phyloP scores from a whole-genome alignment of 2,329 filamentous ascomycete genomes.

The Teratosphaeriaceae sp. region DNA sequence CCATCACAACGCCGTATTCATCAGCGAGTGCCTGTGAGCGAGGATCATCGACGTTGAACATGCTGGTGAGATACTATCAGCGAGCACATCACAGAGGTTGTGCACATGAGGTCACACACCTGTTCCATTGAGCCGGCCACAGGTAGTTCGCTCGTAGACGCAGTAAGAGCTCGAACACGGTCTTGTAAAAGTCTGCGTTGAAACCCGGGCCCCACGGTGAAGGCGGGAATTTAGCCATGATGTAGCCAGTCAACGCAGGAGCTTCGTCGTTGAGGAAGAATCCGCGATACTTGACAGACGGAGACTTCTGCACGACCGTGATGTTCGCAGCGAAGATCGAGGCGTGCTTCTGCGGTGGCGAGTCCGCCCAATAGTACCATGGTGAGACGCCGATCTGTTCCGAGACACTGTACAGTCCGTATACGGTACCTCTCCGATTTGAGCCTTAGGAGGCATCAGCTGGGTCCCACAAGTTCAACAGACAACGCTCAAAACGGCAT shows the following conservation, averaged over 20 bases:
- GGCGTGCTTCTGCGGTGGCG: slow-evolving; percentile 45
- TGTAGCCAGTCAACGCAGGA: slow-evolving; percentile 61
- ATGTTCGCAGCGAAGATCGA: slow-evolving; percentile 50
- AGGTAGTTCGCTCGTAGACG: slow-evolving; percentile 66
- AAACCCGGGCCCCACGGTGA: slow-evolving; percentile 20
- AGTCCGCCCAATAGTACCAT: slow-evolving; percentile 64
- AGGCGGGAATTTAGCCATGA: slow-evolving; percentile 47
- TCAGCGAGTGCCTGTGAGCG: slow-evolving; percentile 63
- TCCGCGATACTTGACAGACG: slow-evolving; percentile 60
- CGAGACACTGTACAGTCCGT: slow-evolving; percentile 62
- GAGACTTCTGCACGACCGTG: slow-evolving; percentile 52
- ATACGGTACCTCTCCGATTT: slow-evolving; percentile 62
- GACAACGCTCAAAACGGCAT: slow-evolving; percentile 12
- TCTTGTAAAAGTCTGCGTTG: slow-evolving; percentile 56
- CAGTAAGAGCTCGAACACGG: slow-evolving; percentile 65
- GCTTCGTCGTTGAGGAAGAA: slow-evolving; percentile 68
- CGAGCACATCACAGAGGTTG: too few species aligned
- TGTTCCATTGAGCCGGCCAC: slow-evolving; percentile 66
- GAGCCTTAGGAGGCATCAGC: too few species aligned
- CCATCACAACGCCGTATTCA: slow-evolving; percentile 67
- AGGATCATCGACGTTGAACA: slow-evolving; percentile 66
- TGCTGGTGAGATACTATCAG: too few species aligned
- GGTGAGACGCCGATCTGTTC: slow-evolving; percentile 69
- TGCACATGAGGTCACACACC: too few species aligned
- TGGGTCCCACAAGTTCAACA: too few species aligned